A percentile compares a stretch with the other conserved stretches of the same genome.
phyloP scores from a whole-genome alignment of 2,329 filamentous ascomycete genomes.

The Salinomyces thailandicus region DNA sequence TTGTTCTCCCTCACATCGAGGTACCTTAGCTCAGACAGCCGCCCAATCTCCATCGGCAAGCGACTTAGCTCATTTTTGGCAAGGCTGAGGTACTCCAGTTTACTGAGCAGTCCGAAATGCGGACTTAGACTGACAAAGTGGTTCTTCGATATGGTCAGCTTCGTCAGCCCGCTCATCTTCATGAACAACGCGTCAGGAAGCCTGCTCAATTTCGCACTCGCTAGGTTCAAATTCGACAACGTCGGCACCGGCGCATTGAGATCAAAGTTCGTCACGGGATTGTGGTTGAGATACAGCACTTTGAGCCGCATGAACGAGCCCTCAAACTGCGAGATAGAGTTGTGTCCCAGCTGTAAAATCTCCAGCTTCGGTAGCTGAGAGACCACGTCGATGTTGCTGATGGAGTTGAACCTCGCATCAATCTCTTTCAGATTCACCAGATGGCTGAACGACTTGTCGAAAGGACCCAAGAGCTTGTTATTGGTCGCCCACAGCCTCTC shows the following conservation, averaged over 20 bases:
- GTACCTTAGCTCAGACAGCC: conserved; percentile 70
- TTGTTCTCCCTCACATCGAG: conserved; percentile 92
- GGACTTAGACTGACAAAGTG: conserved; percentile 84
- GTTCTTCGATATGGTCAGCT: conserved; percentile 84
- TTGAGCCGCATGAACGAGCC: conserved; percentile 79
- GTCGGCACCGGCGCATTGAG: conserved; percentile 67
- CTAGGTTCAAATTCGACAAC: conserved; percentile 76
- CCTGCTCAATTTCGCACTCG: conserved; percentile 80
- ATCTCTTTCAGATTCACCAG: conserved; percentile 75
- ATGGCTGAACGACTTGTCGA: conserved; percentile 60
- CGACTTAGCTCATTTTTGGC: conserved; percentile 81
- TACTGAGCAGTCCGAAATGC: conserved; percentile 72
- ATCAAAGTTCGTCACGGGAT: conserved; percentile 89
- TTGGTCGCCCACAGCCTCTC: conserved; percentile 94
- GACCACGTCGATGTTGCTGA: conserved; percentile 80
- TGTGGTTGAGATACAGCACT: conserved; percentile 81
- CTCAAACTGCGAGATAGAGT: conserved; percentile 79
- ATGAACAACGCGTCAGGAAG: conserved; percentile 79
- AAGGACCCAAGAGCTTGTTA: conserved; percentile 68
- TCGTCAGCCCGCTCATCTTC: conserved; percentile 76
- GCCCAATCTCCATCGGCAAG: conserved; percentile 79
- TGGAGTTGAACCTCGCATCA: conserved; percentile 86
- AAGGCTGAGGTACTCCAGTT: conserved; percentile 84
- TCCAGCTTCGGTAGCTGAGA: conserved; percentile 77
- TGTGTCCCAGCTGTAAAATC: conserved; percentile 82